phyloP scores from a whole-genome alignment of 441 rosid species.

The Rhodomyrtus psidioides region DNA sequence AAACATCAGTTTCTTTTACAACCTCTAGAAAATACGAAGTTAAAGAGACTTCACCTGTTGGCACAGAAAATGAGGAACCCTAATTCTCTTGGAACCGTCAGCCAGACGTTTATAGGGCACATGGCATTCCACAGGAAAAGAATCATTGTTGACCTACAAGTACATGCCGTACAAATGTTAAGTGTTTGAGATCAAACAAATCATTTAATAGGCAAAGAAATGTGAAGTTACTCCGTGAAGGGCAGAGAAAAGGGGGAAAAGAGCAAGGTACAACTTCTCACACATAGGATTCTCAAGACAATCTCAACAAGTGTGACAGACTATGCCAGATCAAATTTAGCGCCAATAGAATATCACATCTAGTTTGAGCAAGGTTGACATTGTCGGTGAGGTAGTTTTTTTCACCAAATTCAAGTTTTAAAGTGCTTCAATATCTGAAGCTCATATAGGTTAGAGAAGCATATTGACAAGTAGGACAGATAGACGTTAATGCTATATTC shows the following conservation, averaged over 20 bases:
- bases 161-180: neutral
- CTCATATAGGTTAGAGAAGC: neutral
- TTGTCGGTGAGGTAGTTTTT: neutral
- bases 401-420: neutral
- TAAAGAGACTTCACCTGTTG: slow-evolving; percentile 40
- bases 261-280: neutral
- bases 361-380: neutral
- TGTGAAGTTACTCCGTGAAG: neutral
- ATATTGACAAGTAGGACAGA: neutral
- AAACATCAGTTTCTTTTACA: neutral
- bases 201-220: neutral
- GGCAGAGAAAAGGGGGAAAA: neutral
- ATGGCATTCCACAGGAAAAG: slow-evolving; percentile 31
- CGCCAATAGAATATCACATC: neutral
- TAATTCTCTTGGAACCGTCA: slow-evolving; percentile 82
- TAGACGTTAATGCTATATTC: neutral
- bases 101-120: slow-evolving; percentile 65
- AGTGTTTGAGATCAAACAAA: neutral
- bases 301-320: neutral
- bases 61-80: slow-evolving; percentile 42
- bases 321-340: neutral
- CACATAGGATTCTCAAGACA: neutral
- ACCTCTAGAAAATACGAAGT: neutral
- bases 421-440: neutral
- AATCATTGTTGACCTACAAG: slow-evolving; percentile 43